Base-by-base conservation (phyloP, 2,329 filamentous ascomycete genomes). In the Fusarium chaquense region DNA sequence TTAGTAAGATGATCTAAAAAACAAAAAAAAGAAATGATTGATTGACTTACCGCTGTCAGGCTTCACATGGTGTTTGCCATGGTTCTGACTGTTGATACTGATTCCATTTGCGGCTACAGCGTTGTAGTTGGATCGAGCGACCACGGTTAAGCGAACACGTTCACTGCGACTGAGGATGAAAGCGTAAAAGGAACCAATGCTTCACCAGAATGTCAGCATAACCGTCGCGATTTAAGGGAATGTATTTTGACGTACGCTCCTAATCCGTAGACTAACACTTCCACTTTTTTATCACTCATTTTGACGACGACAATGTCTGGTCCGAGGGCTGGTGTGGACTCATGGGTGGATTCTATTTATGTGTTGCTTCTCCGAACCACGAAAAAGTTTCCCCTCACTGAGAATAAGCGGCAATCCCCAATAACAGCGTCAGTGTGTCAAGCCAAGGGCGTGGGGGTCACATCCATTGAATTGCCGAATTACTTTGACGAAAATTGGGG, bases 121-220 rank as follows among this genome's bases (percentile, higher is more conserved):
- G 10, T 81, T 77, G 76, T 87, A 89, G 74, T 90, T 90, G 1
- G 87, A 89, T 26, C 88, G 83, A 44, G 87, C 89, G 44, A 89
- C 84, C 3, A 88, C 86, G 0, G 87, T 89, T 24, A 90, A 81
- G n/a, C 81, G 78, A 20, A 86, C 81, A 30, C 81, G 77, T 4
- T 79, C 66, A 33, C 75, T 78, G 4, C 83, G 81, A 54, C 78
- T 81, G 0, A 87, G 71, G 36, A 88, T 82, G 62, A 87, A 88
- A 10, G 85, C 83, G 70, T 88, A 88, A 67, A 88, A 88, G 3
- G 85, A 86, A 30, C 86, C 86, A 53, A 88, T 87, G 0, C 85
- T 87, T 33, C 2, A 49, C 6, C 0, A 3, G 0, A 1, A 41
- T 18, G 22, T 69, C 18, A 71, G 57, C 12, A 2, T 8, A 13